These are phyloP conservation scores for Gilbertella persicaria DNA, from an alignment of 371 early-diverging fungal species.

Conservation along the genomic window DNA sequence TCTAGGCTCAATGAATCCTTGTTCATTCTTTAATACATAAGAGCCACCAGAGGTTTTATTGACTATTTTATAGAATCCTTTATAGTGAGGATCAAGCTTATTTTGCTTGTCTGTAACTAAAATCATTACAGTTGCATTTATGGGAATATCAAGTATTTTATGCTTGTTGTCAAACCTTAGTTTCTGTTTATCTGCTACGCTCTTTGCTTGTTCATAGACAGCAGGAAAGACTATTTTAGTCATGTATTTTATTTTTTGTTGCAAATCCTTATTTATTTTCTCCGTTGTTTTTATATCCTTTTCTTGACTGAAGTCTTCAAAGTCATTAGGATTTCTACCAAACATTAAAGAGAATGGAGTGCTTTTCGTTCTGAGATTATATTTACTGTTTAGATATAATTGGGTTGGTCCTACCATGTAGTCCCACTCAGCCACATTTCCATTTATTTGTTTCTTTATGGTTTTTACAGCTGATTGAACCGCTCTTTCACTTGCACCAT, in stretches of 20 bases:
- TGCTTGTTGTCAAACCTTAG: neutral
- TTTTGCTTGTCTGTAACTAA: neutral
- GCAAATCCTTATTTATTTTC: neutral
- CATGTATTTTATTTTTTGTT: neutral
- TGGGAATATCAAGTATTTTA: neutral
- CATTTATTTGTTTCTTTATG: constrained; percentile 18
- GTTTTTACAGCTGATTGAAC: constrained; percentile 18
- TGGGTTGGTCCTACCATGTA: constrained; percentile 22
- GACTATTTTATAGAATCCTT: neutral
- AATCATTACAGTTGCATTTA: neutral
- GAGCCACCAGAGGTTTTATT: neutral
- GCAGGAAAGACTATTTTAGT: neutral
- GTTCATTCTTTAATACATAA: neutral
- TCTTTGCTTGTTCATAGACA: neutral
- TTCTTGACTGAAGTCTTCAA: constrained; percentile 9
- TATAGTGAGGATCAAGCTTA: neutral
- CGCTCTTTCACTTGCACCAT: constrained; percentile 27
- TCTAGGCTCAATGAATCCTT: neutral
- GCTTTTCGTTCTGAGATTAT: constrained; percentile 6
- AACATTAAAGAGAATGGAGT: constrained; percentile 20
- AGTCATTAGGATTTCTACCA: constrained; percentile 10
- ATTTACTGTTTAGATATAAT: constrained; percentile 12
- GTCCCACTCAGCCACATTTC: constrained; percentile 23
- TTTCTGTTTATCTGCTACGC: too few relatives aligned
- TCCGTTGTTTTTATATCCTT: neutral